phyloP scores from a whole-genome alignment of 2,329 filamentous ascomycete species.

The Trichoderma pleuroti region DNA sequence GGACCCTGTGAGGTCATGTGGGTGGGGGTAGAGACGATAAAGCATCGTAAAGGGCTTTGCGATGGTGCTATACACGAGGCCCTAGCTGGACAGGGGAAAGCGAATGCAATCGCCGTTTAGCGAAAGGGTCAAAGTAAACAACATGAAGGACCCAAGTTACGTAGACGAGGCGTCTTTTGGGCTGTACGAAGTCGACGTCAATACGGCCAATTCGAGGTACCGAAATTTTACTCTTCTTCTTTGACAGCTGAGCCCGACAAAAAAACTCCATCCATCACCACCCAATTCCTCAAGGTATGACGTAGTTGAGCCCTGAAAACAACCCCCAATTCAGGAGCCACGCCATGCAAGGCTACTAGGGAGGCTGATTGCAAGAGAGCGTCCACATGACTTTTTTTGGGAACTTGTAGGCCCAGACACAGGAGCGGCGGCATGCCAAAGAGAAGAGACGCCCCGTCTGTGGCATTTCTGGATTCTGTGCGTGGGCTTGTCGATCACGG shows the following conservation, averaged over 20 bases:
- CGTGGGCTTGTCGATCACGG: neutral
- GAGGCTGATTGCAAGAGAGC: neutral
- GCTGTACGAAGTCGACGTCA: neutral
- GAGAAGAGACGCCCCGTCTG: neutral
- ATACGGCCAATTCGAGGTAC: neutral
- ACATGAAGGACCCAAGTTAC: neutral
- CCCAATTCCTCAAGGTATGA: neutral
- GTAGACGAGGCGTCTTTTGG: neutral
- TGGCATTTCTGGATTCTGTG: neutral
- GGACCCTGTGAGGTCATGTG: slow-evolving; percentile 1
- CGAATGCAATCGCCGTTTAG: neutral
- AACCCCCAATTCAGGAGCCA: neutral
- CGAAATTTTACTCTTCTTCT: neutral
- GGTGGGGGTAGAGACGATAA: neutral
- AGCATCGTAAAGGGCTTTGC: neutral
- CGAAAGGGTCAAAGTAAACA: neutral
- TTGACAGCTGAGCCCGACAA: neutral
- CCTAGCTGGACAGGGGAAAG: neutral
- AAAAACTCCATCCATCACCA: neutral
- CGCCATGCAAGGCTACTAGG: slow-evolving; percentile 2
- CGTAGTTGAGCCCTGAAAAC: slow-evolving; percentile 1
- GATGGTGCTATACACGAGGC: neutral
- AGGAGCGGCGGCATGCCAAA: neutral
- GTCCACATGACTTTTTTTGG: neutral
- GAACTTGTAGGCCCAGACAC: neutral